phyloP scores from a whole-genome alignment of 2,329 filamentous ascomycete genomes.

The Chaetomiaceae sp. region DNA sequence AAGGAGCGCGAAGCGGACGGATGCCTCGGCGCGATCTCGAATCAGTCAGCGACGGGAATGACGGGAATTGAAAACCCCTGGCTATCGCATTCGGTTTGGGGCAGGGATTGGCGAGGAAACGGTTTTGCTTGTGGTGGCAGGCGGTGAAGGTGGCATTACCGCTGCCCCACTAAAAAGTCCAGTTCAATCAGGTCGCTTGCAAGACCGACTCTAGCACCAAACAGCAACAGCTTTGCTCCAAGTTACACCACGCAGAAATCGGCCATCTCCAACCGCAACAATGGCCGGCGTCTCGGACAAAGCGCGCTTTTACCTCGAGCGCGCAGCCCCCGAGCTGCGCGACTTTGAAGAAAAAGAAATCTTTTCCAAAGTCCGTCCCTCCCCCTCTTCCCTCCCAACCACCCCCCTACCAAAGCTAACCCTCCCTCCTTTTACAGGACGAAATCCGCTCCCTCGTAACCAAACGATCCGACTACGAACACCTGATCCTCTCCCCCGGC shows the following conservation, averaged over 20 bases:
- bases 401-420: not conserved
- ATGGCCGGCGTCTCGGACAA: slow-evolving; percentile 91
- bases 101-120: not conserved
- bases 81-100: not conserved
- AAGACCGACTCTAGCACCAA: not conserved
- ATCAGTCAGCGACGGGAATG: not conserved
- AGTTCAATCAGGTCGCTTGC: too few relatives aligned
- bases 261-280: slow-evolving; percentile 3
- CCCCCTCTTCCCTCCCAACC: not conserved
- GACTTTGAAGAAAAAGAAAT: slow-evolving; percentile 90
- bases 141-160: slow-evolving; percentile 12
- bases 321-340: slow-evolving; percentile 84
- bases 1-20: slow-evolving; percentile 7
- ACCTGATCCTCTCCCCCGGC: slow-evolving; percentile 79
- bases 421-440: slow-evolving; percentile 49
- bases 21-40: slow-evolving; percentile 19
- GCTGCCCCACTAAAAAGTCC: slow-evolving; percentile 29
- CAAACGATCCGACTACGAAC: slow-evolving; percentile 90
- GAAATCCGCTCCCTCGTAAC: slow-evolving; percentile 86
- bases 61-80: not conserved
- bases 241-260: not conserved
- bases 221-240: too few relatives aligned
- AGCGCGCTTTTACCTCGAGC: slow-evolving; percentile 90
- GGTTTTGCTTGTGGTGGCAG: not conserved
- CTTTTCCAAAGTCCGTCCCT: slow-evolving; percentile 64